phyloP scores from a whole-genome alignment of 805 yeast species.

The Nakazawaea laoshanensis region DNA sequence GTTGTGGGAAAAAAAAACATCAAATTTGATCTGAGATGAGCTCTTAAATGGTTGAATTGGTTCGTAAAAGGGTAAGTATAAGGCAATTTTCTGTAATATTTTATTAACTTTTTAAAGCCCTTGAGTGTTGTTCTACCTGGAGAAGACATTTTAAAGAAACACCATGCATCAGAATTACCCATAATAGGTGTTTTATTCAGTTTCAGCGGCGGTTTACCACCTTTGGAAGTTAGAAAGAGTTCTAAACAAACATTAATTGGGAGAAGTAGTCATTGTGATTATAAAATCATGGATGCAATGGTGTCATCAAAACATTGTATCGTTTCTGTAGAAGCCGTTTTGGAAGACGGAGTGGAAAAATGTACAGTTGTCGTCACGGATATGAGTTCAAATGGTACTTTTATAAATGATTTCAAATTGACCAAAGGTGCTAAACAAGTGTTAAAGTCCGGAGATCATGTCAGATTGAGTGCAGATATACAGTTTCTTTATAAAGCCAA shows the following conservation, averaged over 20 bases:
- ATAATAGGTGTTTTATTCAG: constrained; percentile 8
- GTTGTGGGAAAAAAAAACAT: no score
- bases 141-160: constrained; percentile 3
- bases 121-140: no score
- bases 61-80: constrained; percentile 8
- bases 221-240: background rate
- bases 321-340: constrained; percentile 29
- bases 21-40: no score
- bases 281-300: constrained; percentile 35
- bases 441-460: constrained; percentile 55
- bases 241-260: constrained; percentile 23
- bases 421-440: constrained; percentile 40
- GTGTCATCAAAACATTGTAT: constrained; percentile 62
- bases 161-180: background rate
- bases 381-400: constrained; percentile 58
- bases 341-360: constrained; percentile 19
- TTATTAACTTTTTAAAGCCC: no score
- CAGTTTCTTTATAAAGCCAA: constrained; percentile 13
- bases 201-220: constrained; percentile 3
- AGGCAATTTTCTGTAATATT: no score
- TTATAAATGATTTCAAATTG: constrained; percentile 46
- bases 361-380: constrained; percentile 44
- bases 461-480: constrained; percentile 36
- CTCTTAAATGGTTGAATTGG: constrained; percentile 7
- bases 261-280: constrained; percentile 52